Base-by-base conservation (phyloP, 768 basidiomycete genomes). In the Agrocybe praecox region DNA sequence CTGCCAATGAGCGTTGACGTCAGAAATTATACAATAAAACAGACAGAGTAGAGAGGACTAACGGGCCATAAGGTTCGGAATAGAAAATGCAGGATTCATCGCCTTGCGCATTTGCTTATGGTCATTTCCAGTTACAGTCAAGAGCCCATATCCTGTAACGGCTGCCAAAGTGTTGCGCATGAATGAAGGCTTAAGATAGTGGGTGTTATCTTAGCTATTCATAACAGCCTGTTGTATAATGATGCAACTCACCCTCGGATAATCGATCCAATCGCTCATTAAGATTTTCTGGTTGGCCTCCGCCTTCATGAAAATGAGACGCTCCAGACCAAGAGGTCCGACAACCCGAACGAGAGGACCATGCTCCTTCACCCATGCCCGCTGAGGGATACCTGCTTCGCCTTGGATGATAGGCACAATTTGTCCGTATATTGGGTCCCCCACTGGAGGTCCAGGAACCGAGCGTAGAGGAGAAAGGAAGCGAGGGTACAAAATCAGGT, bases 11-110 rank as follows among this genome's bases (percentile, higher is more conserved):
- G n/a, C n/a, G n/a, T n/a, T n/a, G n/a, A n/a, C n/a, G n/a, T n/a
- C n/a, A n/a, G n/a, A n/a, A n/a, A n/a, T n/a, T n/a, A n/a, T n/a
- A n/a, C n/a, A n/a, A n/a, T n/a, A n/a, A n/a, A n/a, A n/a, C n/a
- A n/a, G n/a, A n/a, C n/a, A n/a, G n/a, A n/a, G n/a, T n/a, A n/a
- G n/a, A n/a, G 45, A 44, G 10, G 2, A 68, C 74, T 56, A 50
- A 75, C 76, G 75, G 33, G 72, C 68, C 65, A 73, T 73, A 26
- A 76, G 68, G 53, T 74, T 81, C 2, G 74, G 67, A 22, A 82
- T 69, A 0, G 80, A 80, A 60, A 83, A 82, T 0, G 81, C 81
- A 0, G 81, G 80, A 51, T 79, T 81, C 78, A 83, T 80, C 1
- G 72, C 71, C 59, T 74, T 80, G 33, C 79, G 76, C 78, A 83